Base-by-base conservation (phyloP, 495 filamentous ascomycete species). In the Penicillium malachiteum region DNA sequence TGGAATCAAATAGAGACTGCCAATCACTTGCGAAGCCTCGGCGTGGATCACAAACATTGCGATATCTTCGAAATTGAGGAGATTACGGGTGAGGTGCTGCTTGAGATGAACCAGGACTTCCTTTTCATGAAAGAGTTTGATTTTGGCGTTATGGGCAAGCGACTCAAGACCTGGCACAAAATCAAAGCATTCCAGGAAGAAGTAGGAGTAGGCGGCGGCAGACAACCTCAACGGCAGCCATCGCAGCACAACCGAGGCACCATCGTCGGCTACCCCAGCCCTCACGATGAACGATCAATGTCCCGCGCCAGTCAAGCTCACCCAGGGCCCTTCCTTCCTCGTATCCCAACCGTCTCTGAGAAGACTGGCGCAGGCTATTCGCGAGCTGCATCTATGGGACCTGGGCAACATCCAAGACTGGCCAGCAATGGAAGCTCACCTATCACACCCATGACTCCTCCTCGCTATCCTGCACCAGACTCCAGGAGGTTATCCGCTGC, bases 51-150 rank as follows among this genome's bases (percentile, higher is more conserved):
- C 40, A 82, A 80, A 49, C 92, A 96, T 57, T 97, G 95, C 68
- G 87, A 93, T 41, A 87, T 97, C 9, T 99, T 99, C 62, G 81
- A 87, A 59, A 92, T 97, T 60, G 92, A 99, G 73, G 95, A 99
- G 70, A 96, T 99, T 52, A 85, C 88, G 11, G 95, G 95, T 35
- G 91, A 97, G 57, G 91, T 97, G 11, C 72, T 99, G 13, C 74
- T 99, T 47, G 90, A 90, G 17, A 95, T 99, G 92, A 88, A 96
- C 57, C 95, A 97, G 68, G 85, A 88, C 26, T 91, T 91, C 33
- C 71, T 97, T 3, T 92, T 96, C 67, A 84, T 97, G 72, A 96
- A 96, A 70, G 93, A 94, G 50, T 91, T 97, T 58, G 91, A 97
- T 49, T 81, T 99, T 60, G 95, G 95, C 10, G 88, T 92, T 9